Conservation (phyloP, 1,284 basidiomycete species). For the Cutaneotrichosporon curvatum region DNA sequence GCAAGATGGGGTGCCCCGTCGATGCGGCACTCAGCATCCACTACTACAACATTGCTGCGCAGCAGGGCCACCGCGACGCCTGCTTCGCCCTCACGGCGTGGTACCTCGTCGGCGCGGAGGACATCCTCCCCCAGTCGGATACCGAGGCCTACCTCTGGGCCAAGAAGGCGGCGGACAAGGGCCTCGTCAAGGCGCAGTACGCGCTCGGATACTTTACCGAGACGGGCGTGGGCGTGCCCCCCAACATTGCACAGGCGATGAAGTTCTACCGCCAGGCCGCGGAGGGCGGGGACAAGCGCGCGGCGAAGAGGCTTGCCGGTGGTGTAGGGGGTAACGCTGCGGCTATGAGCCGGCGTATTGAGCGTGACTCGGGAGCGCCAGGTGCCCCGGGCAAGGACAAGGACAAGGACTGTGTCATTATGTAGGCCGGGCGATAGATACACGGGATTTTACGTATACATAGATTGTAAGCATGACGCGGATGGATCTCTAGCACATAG, state of each 20-base stretch:
- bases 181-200: constrained; percentile 87
- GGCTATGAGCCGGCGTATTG: constrained; percentile 39
- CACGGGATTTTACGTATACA: not conserved
- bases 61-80: constrained; percentile 92
- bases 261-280: constrained; percentile 83
- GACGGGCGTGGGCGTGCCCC: constrained; percentile 74
- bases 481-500: no score
- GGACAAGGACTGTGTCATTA: constrained; percentile 67
- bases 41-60: constrained; percentile 99
- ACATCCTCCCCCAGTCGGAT: constrained; percentile 94
- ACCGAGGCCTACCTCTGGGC: constrained; percentile 96
- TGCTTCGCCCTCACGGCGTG: constrained; percentile 97
- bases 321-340: constrained; percentile 36
- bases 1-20: constrained; percentile 97
- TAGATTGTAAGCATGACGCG: not conserved
- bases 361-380: constrained; percentile 40
- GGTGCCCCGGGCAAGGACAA: constrained; percentile 48
- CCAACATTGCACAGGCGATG: constrained; percentile 61
- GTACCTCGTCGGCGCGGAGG: constrained; percentile 97
- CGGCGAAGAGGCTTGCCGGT: constrained; percentile 64
- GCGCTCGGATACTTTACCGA: constrained; percentile 96
- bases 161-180: constrained; percentile 80
- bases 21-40: constrained; percentile 95
- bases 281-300: constrained; percentile 91
- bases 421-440: constrained; percentile 51